Conservation (phyloP, 2,329 filamentous ascomycete species). For the Epichloe sp. region DNA sequence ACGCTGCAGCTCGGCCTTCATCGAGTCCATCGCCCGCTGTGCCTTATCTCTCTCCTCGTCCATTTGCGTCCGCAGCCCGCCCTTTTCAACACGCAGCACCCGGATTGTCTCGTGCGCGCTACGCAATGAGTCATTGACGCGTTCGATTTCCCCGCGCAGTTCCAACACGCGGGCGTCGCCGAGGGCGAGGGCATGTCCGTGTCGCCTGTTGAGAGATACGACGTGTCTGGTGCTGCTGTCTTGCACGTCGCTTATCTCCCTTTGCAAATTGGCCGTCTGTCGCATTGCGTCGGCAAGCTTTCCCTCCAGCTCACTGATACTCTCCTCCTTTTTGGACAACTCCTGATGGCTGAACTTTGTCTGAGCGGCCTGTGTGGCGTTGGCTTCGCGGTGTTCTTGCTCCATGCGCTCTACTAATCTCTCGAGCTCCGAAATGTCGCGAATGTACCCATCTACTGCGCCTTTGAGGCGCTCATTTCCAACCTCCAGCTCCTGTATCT, state of each 20-base stretch:
- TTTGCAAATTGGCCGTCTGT: conserved; percentile 25
- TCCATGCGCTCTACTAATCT: conserved; percentile 36
- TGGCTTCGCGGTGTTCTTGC: conserved; percentile 16
- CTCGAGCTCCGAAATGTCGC: conserved; percentile 42
- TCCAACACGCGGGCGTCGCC: conserved; percentile 37
- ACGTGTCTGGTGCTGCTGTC: conserved; percentile 21
- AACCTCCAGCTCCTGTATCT: conserved; percentile 34
- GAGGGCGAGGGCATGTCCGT: conserved; percentile 34
- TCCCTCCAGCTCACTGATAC: conserved; percentile 29
- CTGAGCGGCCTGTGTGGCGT: conserved; percentile 20
- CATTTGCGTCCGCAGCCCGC: conserved; percentile 20
- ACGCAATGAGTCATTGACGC: conserved; percentile 30
- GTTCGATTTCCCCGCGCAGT: conserved; percentile 34
- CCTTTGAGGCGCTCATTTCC: conserved; percentile 36
- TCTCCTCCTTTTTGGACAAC: conserved; percentile 25
- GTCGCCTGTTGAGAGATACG: conserved; percentile 22
- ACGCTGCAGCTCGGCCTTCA: conserved; percentile 38
- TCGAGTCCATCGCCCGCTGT: conserved; percentile 30
- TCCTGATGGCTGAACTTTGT: conserved; percentile 20
- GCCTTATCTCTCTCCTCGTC: conserved; percentile 27
- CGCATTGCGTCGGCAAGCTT: conserved; percentile 28
- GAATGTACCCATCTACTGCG: conserved; percentile 38
- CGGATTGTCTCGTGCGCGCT: conserved; percentile 33
- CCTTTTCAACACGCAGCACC: conserved; percentile 33
- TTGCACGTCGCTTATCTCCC: conserved; percentile 25